These are phyloP conservation scores for Verticillium tricorpus DNA, from an alignment of 2,329 filamentous ascomycete species.

Conservation along the genomic window DNA sequence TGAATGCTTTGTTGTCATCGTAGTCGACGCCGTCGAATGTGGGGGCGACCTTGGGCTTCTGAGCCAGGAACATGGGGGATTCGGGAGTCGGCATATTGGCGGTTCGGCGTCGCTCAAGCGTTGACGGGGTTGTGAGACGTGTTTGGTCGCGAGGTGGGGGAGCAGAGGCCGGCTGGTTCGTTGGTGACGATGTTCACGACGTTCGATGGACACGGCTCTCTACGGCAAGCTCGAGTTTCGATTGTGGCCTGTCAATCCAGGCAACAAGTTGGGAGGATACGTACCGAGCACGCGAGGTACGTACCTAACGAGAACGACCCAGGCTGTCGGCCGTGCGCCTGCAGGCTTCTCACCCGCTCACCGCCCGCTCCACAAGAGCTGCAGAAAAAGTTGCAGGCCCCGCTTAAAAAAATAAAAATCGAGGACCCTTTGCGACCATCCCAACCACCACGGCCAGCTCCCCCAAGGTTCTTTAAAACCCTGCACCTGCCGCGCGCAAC, in stretches of 20 bases:
- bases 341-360: slow-evolving; percentile 5
- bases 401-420: slow-evolving; percentile 12
- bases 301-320: slow-evolving; percentile 1
- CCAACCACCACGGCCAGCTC: slow-evolving; percentile 9
- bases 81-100: slow-evolving; percentile 74
- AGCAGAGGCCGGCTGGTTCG: background rate
- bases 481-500: background rate
- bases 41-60: slow-evolving; percentile 76
- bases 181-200: background rate
- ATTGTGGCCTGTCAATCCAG: background rate
- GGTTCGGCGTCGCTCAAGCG: slow-evolving; percentile 2
- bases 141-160: slow-evolving; percentile 3
- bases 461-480: slow-evolving; percentile 8
- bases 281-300: slow-evolving; percentile 7
- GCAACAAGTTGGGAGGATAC: background rate
- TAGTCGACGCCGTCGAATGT: slow-evolving; percentile 86
- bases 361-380: slow-evolving; percentile 9
- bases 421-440: slow-evolving; percentile 10
- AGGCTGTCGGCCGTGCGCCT: background rate
- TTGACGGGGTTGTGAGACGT: slow-evolving; percentile 3
- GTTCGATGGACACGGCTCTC: background rate
- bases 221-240: background rate
- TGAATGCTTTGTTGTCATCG: slow-evolving; percentile 75
- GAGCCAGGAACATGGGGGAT: slow-evolving; percentile 74
- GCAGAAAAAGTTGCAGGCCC: slow-evolving; percentile 12